A percentile compares a stretch with the other conserved stretches of the same genome.
Conservation (phyloP, 306 rosid genomes). For the Dryas drummondii region DNA sequence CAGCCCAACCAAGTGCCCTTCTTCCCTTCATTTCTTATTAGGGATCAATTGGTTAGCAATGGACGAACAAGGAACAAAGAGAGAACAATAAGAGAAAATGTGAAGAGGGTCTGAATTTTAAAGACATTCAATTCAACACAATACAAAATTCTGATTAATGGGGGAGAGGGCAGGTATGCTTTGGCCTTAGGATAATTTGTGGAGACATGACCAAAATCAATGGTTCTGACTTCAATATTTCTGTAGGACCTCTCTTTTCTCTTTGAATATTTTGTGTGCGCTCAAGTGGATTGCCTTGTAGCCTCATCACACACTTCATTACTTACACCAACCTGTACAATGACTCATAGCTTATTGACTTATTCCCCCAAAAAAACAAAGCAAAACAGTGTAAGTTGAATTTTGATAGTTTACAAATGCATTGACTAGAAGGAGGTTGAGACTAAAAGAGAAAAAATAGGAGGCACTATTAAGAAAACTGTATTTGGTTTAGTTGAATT, state of each 20-base stretch:
- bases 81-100: background rate
- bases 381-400: too few relatives aligned
- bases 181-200: background rate
- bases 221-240: background rate
- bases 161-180: too few relatives aligned
- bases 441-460: too few relatives aligned
- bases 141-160: background rate
- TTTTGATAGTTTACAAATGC: too few relatives aligned
- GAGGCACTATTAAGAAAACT: too few relatives aligned
- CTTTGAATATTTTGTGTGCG: background rate
- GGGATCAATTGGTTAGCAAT: background rate
- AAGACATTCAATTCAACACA: too few relatives aligned
- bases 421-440: too few relatives aligned
- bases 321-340: background rate
- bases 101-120: too few relatives aligned
- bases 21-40: conserved; percentile 26
- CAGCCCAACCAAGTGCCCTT: conserved; percentile 38
- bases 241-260: too few relatives aligned
- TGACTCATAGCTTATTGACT: background rate
- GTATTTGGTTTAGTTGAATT: too few relatives aligned
- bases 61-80: background rate
- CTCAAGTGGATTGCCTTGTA: background rate
- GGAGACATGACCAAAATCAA: conserved; percentile 4
- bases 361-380: too few relatives aligned
- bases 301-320: conserved; percentile 7